phyloP scores from a whole-genome alignment of 73 alveolate species.

The Symbiodinium pilosum region DNA sequence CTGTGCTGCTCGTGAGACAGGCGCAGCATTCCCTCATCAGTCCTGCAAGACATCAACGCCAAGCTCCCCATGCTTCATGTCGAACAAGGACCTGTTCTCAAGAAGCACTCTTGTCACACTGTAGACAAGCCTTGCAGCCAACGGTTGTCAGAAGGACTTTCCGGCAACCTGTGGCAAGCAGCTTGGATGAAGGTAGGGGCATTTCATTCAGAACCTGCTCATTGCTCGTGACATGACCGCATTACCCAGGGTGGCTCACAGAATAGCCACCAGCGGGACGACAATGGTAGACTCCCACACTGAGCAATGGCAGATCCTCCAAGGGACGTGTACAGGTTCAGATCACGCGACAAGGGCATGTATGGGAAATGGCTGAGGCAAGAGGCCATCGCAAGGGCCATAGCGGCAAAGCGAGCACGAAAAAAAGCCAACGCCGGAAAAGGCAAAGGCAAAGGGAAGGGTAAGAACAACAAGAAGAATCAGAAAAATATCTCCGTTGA shows the following conservation, averaged over 20 bases:
- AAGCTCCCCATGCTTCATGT: constrained; percentile 60
- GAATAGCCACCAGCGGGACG: background rate
- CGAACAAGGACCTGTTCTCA: constrained; percentile 36
- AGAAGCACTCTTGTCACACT: no score
- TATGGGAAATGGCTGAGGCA: no score
- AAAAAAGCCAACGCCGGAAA: constrained; percentile 33
- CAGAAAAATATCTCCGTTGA: background rate
- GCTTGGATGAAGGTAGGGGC: background rate
- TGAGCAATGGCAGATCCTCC: no score
- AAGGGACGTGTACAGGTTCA: no score
- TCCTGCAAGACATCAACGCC: constrained; percentile 47
- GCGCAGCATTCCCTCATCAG: constrained; percentile 24
- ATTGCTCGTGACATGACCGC: no score
- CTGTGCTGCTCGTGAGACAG: constrained; percentile 40
- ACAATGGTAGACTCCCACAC: no score
- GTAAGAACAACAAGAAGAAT: background rate
- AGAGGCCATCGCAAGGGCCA: no score
- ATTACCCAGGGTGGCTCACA: background rate
- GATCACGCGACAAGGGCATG: no score
- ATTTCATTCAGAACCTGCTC: no score
- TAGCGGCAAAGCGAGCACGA: background rate
- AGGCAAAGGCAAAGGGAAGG: constrained; percentile 18
- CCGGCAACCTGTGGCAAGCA: background rate
- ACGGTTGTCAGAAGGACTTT: background rate
- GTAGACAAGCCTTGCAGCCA: no score